Evolutionary conservation across 1,284 basidiomycete species (phyloP).

Genomic region (Leccinum insolens): DNA sequence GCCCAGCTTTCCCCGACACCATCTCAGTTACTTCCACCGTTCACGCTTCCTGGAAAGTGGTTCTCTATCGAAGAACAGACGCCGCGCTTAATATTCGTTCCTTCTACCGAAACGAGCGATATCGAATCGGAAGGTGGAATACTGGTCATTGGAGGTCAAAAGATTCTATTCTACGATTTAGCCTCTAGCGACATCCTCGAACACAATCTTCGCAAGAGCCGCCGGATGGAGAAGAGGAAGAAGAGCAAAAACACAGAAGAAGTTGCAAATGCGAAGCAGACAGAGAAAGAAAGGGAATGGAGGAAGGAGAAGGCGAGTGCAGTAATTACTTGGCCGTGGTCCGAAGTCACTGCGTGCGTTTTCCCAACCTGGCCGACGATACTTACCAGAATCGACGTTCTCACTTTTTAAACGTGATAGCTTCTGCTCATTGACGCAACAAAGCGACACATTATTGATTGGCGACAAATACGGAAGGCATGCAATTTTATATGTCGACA

Average conservation of each 20-base stretch:
- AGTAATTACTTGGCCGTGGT: conserved; percentile 72
- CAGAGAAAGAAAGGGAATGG: conserved; percentile 56
- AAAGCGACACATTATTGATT: conserved; percentile 58
- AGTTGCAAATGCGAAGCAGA: conserved; percentile 49
- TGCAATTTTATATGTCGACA: conserved; percentile 62
- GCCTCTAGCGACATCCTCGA: conserved; percentile 47
- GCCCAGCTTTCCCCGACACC: conserved; percentile 55
- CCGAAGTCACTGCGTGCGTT: conserved; percentile 62
- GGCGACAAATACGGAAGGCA: conserved; percentile 82
- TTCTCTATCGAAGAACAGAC: conserved; percentile 32
- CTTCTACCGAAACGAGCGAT: conserved; percentile 28
- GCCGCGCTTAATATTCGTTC: conserved; percentile 29
- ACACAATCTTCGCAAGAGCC: conserved; percentile 56
- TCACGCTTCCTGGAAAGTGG: conserved; percentile 41
- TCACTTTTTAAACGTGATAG: conserved; percentile 37
- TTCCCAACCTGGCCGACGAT: conserved; percentile 8
- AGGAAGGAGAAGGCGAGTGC: conserved; percentile 56
- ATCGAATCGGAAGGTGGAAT: conserved; percentile 58
- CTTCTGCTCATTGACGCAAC: conserved; percentile 50
- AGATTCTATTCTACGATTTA: conserved; percentile 62
- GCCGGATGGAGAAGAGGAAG: conserved; percentile 52
- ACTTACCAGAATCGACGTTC: neutral
- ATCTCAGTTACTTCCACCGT: conserved; percentile 51
- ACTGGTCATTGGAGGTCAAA: conserved; percentile 67
- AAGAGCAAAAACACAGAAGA: conserved; percentile 44